Evolutionary conservation across 768 basidiomycete genomes (phyloP).

Genomic region (Kwoniella heveanensis): DNA sequence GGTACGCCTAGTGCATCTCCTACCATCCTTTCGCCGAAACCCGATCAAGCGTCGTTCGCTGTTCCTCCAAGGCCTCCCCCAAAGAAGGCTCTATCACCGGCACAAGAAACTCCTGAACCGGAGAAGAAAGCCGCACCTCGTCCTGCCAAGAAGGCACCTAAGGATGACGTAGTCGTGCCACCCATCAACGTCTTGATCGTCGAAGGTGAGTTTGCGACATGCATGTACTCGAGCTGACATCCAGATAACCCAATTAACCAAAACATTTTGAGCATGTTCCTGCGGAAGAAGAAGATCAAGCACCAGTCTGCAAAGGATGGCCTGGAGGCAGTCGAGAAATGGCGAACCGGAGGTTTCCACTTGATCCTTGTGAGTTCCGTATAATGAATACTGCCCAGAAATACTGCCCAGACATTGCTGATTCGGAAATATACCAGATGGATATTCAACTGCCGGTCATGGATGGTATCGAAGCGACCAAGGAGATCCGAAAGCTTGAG

Average conservation of each 20-base stretch:
- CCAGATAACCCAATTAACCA: conserved; percentile 98
- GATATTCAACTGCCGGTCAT: conserved; percentile 99
- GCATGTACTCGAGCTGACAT: conserved; percentile 13
- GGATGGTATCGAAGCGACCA: conserved; percentile 96
- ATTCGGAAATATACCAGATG: conserved; percentile 66
- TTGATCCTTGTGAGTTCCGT: conserved; percentile 76
- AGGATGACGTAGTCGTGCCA: conserved; percentile 78
- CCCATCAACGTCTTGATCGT: conserved; percentile 98
- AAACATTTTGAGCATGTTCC: conserved; percentile 93
- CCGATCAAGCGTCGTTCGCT: conserved; percentile 13
- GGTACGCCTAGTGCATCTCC: conserved; percentile 18
- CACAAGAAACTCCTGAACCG: not conserved
- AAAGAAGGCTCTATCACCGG: conserved; percentile 15
- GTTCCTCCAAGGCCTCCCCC: conserved; percentile 17
- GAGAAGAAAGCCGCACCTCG: conserved; percentile 9
- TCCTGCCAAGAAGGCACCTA: conserved; percentile 36
- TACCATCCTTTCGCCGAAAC: conserved; percentile 16
- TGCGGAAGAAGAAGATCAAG: conserved; percentile 93
- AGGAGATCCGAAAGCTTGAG: conserved; percentile 87
- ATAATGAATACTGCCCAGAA: not conserved
- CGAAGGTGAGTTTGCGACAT: conserved; percentile 68
- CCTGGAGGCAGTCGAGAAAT: conserved; percentile 91
- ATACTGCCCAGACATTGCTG: not conserved
- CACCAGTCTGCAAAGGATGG: conserved; percentile 94
- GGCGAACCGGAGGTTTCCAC: conserved; percentile 89